A percentile compares a stretch with the other conserved stretches of the same genome.
phyloP scores from a whole-genome alignment of 2,329 filamentous ascomycete species.

The Cercospora zeina region DNA sequence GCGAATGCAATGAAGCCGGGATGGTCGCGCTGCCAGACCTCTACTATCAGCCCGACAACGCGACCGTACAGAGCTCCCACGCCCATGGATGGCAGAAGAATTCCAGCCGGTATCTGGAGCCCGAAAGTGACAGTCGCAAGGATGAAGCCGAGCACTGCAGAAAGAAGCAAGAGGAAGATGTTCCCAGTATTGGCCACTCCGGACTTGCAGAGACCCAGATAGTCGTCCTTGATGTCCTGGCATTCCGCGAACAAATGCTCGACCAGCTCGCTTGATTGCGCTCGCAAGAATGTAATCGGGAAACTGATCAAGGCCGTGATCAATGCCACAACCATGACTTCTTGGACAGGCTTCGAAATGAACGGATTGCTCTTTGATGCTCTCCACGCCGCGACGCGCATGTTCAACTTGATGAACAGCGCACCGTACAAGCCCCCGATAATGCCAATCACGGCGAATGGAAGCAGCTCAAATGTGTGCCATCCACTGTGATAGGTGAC shows the following conservation, averaged over 20 bases:
- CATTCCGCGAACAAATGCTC: slow-evolving; percentile 92
- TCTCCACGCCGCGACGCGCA: slow-evolving; percentile 80
- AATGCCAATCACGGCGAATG: slow-evolving; percentile 82
- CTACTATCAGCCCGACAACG: slow-evolving; percentile 82
- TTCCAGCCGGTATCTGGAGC: slow-evolving; percentile 89
- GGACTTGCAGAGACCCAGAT: slow-evolving; percentile 85
- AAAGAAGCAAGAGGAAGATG: slow-evolving; percentile 78
- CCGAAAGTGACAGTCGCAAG: slow-evolving; percentile 89
- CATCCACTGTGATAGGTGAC: slow-evolving; percentile 88
- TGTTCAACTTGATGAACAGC: slow-evolving; percentile 92
- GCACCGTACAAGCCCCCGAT: slow-evolving; percentile 92
- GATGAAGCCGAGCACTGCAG: slow-evolving; percentile 78
- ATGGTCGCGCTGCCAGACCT: slow-evolving; percentile 80
- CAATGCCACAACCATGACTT: slow-evolving; percentile 77
- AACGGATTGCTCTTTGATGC: slow-evolving; percentile 64
- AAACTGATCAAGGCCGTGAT: slow-evolving; percentile 89
- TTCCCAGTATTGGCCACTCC: slow-evolving; percentile 79
- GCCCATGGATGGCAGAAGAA: slow-evolving; percentile 93
- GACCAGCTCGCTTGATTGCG: slow-evolving; percentile 86
- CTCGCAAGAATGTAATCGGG: slow-evolving; percentile 93
- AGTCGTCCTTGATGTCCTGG: slow-evolving; percentile 75
- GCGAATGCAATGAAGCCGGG: slow-evolving; percentile 75
- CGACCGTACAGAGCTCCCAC: slow-evolving; percentile 89
- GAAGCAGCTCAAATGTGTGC: slow-evolving; percentile 91
- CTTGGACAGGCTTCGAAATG: slow-evolving; percentile 68